Conservation (phyloP, 2,329 filamentous ascomycete species). For the Xylariaceae sp. region DNA sequence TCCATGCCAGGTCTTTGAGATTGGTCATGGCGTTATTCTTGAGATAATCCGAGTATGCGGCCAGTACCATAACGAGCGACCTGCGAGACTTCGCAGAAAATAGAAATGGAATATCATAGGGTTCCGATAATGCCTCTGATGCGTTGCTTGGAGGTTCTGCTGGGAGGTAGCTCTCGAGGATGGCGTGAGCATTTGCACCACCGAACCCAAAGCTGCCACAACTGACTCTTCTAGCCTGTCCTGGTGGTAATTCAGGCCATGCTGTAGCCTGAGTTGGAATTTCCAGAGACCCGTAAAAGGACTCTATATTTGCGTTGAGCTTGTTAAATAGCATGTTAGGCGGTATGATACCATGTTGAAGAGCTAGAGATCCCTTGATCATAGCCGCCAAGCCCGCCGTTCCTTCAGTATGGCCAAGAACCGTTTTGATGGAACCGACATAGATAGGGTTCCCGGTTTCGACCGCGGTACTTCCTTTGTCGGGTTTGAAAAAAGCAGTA, state of each 20-base stretch:
- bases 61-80: too few species aligned
- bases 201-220: conserved; percentile 19
- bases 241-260: conserved; percentile 23
- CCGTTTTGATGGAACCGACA: not conserved
- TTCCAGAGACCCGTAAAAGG: not conserved
- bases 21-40: too few species aligned
- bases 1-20: too few species aligned
- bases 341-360: conserved; percentile 2
- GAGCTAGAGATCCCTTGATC: not conserved
- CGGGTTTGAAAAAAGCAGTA: conserved; percentile 9
- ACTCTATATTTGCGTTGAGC: not conserved
- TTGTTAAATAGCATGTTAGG: not conserved
- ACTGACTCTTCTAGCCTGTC: conserved; percentile 23
- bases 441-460: not conserved
- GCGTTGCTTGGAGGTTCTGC: too few species aligned
- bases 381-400: conserved; percentile 1
- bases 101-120: too few species aligned
- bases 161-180: conserved; percentile 5
- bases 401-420: conserved; percentile 3
- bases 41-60: too few species aligned
- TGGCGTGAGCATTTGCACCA: conserved; percentile 5
- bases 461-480: too few species aligned
- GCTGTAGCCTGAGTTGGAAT: conserved; percentile 5
- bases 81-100: not conserved
- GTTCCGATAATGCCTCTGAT: too few species aligned